Base-by-base conservation (phyloP, 345 rosid species). In the Linum tenue region DNA sequence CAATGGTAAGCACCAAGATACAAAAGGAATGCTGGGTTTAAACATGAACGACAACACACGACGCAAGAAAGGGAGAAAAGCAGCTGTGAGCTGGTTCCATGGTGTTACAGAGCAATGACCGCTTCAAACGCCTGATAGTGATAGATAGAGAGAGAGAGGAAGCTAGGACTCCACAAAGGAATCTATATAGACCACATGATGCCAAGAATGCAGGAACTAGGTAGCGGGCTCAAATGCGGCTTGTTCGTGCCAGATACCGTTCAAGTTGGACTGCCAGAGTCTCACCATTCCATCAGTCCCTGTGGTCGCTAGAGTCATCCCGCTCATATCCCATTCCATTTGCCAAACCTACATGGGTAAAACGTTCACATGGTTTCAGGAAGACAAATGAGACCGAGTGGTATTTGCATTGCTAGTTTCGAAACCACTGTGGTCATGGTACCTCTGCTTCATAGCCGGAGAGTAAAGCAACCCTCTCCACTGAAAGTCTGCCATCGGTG, bases 251-350 rank as follows among this genome's bases (percentile, higher is more conserved):
- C 99, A 94, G 69, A 78, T 75, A 5, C 99, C 95, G 17, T 86
- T 90, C 78, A 90, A 80, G 81, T 94, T 90, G 31, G 96, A 86
- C 63, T 94, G 99, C 96, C 97, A 94, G 68, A 90, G 64, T 75
- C 84, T 90, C 43, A 85, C 85, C 71, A 69, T 68, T 57, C 89
- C 92, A 71, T 94, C 95, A 39, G 81, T 81, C 48, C 92, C 99
- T 0, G 92, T 84, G 61, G 85, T 86, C 40, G 97, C 99, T 72
- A 94, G 76, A 56, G 97, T 90, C 95, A 84, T 86, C 63, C 99
- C 99, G 41, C 92, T 85, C 86, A 86, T 85, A 77, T 94, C 99
- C 99, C 99, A 90, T 68, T 92, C 96, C 92, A 92, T 86, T 78
- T 90, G 79, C 98, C 97, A 88, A 71, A 84, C 90, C 98, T 92